These are phyloP conservation scores for Fusarium coicis DNA, from an alignment of 2,329 filamentous ascomycete species.

Conservation along the genomic window DNA sequence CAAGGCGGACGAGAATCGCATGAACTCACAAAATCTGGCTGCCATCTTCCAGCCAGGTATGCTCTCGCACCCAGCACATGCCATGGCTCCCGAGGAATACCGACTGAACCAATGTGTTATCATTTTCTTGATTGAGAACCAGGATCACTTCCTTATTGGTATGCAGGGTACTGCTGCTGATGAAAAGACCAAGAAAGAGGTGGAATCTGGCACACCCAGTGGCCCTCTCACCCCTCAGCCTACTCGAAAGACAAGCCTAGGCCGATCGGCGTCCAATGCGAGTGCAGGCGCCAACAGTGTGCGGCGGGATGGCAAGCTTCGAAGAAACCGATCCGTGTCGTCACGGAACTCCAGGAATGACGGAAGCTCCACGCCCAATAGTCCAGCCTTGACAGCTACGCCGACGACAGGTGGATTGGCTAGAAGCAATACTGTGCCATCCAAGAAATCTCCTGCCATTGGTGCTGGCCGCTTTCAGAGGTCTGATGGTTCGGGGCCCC, in stretches of 20 bases:
- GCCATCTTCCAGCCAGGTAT: constrained; percentile 98
- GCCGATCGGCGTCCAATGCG: constrained; percentile 82
- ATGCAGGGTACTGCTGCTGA: constrained; percentile 99
- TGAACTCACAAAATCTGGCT: constrained; percentile 93
- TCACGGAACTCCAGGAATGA: constrained; percentile 87
- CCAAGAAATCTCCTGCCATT: constrained; percentile 83
- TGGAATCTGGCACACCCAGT: constrained; percentile 74
- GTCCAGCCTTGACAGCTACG: constrained; percentile 64
- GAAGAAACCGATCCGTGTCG: constrained; percentile 91
- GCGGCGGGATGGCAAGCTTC: constrained; percentile 79
- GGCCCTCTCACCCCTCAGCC: constrained; percentile 58
- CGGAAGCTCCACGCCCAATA: constrained; percentile 75
- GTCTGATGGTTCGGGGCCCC: constrained; percentile 45
- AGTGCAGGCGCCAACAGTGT: constrained; percentile 91
- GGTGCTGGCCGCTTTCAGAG: constrained; percentile 73
- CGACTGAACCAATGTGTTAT: constrained; percentile 95
- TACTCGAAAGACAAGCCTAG: constrained; percentile 62
- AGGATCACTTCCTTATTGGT: constrained; percentile 97
- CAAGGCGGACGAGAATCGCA: constrained; percentile 95
- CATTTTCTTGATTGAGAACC: constrained; percentile 97
- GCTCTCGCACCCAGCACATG: constrained; percentile 91
- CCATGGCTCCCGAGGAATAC: constrained; percentile 96
- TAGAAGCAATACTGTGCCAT: constrained; percentile 91
- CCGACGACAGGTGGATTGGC: constrained; percentile 67
- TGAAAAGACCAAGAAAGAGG: constrained; percentile 74